phyloP scores from a whole-genome alignment of 1,284 basidiomycete species.

The Sanghuangporus baumii region DNA sequence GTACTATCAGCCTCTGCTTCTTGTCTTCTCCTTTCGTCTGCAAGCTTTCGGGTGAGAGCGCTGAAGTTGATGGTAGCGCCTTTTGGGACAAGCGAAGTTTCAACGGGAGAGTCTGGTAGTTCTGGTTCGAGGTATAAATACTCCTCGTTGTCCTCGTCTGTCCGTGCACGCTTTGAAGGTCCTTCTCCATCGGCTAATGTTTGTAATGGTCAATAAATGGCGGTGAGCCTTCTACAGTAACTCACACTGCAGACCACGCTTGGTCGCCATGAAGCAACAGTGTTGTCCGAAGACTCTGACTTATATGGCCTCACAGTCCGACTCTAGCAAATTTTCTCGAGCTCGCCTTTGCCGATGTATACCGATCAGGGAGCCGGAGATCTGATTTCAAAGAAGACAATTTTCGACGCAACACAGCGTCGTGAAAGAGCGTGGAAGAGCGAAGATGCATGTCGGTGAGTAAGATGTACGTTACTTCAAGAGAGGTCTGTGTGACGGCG shows the following conservation, averaged over 20 bases:
- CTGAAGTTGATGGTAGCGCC: slow-evolving; percentile 77
- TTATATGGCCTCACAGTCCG: neutral
- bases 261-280: neutral
- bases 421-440: neutral
- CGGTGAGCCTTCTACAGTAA: neutral
- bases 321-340: too few relatives aligned
- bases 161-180: slow-evolving; percentile 9
- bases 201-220: neutral
- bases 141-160: slow-evolving; percentile 10
- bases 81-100: slow-evolving; percentile 44
- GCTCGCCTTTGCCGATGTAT: too few relatives aligned
- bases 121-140: slow-evolving; percentile 10
- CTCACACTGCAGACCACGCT: slow-evolving; percentile 3
- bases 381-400: neutral
- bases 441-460: neutral
- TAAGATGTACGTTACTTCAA: neutral
- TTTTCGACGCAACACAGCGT: neutral
- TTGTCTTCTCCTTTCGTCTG: slow-evolving; percentile 45
- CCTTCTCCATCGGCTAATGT: slow-evolving; percentile 2
- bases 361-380: too few relatives aligned
- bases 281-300: too few relatives aligned
- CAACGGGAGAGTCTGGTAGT: slow-evolving; percentile 4
- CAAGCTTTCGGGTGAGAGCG: slow-evolving; percentile 70
- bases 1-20: slow-evolving; percentile 30
- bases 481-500: neutral